Evolutionary conservation across 805 yeast genomes (phyloP).

Genomic region (Zygosaccharomyces rouxii): DNA sequence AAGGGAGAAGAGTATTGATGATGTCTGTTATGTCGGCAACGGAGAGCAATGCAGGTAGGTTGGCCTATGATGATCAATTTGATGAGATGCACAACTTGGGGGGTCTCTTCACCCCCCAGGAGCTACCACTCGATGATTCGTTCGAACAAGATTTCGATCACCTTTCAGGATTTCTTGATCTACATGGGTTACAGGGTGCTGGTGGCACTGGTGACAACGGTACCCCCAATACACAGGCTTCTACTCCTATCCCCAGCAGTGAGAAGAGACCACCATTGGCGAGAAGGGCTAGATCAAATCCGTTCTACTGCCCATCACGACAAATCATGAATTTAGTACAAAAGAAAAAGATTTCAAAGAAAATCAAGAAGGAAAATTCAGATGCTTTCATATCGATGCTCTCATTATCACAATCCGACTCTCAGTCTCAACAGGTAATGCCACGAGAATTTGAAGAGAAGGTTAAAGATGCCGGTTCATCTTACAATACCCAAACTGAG

Average conservation of each 20-base stretch:
- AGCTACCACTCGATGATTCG: neutral
- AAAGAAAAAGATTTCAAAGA: slow-evolving; percentile 10
- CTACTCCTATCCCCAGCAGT: neutral
- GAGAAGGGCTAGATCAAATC: slow-evolving; percentile 16
- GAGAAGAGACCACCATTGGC: slow-evolving; percentile 10
- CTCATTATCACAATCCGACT: neutral
- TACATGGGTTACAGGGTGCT: neutral
- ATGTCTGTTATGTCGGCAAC: slow-evolving; percentile 2
- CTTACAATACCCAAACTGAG: neutral
- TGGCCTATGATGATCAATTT: slow-evolving; percentile 1
- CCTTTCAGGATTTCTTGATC: neutral
- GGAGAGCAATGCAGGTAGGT: neutral
- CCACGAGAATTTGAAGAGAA: neutral
- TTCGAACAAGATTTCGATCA: slow-evolving; percentile 3
- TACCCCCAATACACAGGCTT: neutral
- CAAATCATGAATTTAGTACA: slow-evolving; percentile 18
- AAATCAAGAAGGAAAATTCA: slow-evolving; percentile 1
- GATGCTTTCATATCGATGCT: neutral
- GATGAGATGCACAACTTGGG: slow-evolving; percentile 4
- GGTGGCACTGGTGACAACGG: neutral
- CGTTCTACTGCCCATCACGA: slow-evolving; percentile 20
- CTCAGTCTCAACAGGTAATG: neutral
- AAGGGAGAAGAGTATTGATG: neutral
- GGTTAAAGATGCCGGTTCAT: slow-evolving; percentile 6
- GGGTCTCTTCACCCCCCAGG: slow-evolving; percentile 3